A percentile compares a stretch with the other conserved stretches of the same genome.
Conservation (phyloP, 1,284 basidiomycete species). For the Filobasidium uniguttulatum region DNA sequence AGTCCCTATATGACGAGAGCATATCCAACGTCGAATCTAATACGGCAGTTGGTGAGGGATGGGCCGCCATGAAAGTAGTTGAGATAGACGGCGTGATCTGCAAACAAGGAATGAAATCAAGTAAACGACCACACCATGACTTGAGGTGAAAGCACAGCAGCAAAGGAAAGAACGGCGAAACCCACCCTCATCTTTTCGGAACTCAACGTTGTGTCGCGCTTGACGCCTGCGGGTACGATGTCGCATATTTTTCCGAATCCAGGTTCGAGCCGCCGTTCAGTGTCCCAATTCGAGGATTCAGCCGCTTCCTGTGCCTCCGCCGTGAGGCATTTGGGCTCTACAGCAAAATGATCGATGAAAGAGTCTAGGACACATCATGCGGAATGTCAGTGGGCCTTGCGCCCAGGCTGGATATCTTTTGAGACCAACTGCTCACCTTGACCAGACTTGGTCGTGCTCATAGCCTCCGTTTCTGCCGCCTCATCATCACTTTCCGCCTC, state of each 20-base stretch:
- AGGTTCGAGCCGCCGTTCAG: slow-evolving; percentile 16
- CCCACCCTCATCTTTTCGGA: slow-evolving; percentile 26
- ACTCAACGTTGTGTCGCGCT: slow-evolving; percentile 23
- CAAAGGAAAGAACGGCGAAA: no score
- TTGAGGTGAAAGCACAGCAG: no score
- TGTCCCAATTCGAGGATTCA: slow-evolving; percentile 24
- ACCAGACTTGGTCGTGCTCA: background rate
- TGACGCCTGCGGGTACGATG: slow-evolving; percentile 40
- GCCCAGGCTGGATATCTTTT: no score
- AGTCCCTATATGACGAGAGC: slow-evolving; percentile 48
- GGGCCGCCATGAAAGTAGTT: slow-evolving; percentile 41
- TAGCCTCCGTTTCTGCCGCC: background rate
- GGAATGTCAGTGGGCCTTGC: no score
- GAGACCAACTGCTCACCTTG: background rate
- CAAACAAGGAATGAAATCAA: background rate
- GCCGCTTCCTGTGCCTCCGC: slow-evolving; percentile 19
- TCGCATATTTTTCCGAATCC: slow-evolving; percentile 46
- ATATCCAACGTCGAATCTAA: slow-evolving; percentile 48
- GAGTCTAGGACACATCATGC: slow-evolving; percentile 22
- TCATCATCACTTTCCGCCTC: background rate
- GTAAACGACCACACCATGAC: background rate
- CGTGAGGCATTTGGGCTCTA: slow-evolving; percentile 22
- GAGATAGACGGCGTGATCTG: slow-evolving; percentile 53
- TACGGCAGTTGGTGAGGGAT: slow-evolving; percentile 43
- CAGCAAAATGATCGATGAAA: slow-evolving; percentile 35